These are phyloP conservation scores for Globisporangium recalcitrans DNA, from an alignment of 352 stramenopile genomes.

Conservation along the genomic window DNA sequence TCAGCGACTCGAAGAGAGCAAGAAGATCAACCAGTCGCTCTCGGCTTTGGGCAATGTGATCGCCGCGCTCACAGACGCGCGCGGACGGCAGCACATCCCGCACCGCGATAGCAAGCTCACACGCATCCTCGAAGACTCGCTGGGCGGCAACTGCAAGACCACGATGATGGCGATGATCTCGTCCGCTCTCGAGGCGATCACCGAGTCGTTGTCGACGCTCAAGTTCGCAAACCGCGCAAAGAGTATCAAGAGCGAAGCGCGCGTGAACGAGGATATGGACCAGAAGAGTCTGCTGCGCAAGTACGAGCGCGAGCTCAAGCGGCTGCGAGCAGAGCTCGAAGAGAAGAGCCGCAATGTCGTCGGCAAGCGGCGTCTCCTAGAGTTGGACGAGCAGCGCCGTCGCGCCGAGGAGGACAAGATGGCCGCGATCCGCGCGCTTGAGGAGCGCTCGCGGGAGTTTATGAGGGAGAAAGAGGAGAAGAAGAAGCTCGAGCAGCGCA, in stretches of 20 bases:
- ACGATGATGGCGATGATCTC: conserved; percentile 96
- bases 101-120: conserved; percentile 94
- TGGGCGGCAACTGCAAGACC: conserved; percentile 93
- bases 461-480: conserved; percentile 96
- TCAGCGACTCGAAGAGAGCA: conserved; percentile 87
- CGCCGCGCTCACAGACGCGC: conserved; percentile 82
- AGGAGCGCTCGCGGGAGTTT: conserved; percentile 89
- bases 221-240: conserved; percentile 94
- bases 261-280: conserved; percentile 91
- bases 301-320: conserved; percentile 94
- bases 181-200: conserved; percentile 84
- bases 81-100: conserved; percentile 87
- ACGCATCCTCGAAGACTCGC: conserved; percentile 83
- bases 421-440: conserved; percentile 89
- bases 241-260: conserved; percentile 89
- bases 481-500: conserved; percentile 91
- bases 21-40: conserved; percentile 92
- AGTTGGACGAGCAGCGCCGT: conserved; percentile 85
- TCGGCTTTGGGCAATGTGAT: conserved; percentile 91
- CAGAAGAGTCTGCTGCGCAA: conserved; percentile 91
- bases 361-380: conserved; percentile 89
- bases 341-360: conserved; percentile 92
- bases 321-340: conserved; percentile 88
- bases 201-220: conserved; percentile 90
- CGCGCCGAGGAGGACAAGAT: conserved; percentile 94